Conservation (phyloP, 2,329 filamentous ascomycete species). For the Coniochaeta ligniaria region DNA sequence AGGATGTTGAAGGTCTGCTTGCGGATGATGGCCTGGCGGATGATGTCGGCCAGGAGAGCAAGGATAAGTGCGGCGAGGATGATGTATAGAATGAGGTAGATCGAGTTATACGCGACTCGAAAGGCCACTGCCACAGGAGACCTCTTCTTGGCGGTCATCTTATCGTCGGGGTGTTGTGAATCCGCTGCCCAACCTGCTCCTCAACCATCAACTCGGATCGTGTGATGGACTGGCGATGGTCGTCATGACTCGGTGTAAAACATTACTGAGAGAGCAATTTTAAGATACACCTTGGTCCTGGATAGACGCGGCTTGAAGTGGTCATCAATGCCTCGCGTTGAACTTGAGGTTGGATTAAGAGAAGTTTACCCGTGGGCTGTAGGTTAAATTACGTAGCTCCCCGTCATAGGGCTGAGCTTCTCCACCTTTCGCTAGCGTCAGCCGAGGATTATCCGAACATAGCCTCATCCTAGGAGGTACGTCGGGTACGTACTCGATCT, state of each 20-base stretch:
- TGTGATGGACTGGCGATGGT: background rate
- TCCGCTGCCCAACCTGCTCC: background rate
- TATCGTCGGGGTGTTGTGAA: slow-evolving; percentile 1
- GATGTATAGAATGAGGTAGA: slow-evolving; percentile 71
- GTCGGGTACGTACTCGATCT: too few species aligned
- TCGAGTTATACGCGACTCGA: slow-evolving; percentile 71
- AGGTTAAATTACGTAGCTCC: background rate
- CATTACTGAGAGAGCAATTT: too few species aligned
- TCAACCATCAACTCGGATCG: background rate
- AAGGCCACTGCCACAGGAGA: slow-evolving; percentile 50
- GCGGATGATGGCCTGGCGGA: slow-evolving; percentile 66
- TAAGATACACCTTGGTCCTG: background rate
- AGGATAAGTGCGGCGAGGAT: slow-evolving; percentile 67
- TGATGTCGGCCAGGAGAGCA: slow-evolving; percentile 72
- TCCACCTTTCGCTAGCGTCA: background rate
- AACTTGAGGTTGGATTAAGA: background rate
- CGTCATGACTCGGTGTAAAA: background rate
- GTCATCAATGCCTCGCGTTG: background rate
- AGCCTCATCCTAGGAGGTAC: background rate
- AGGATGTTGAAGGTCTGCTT: slow-evolving; percentile 72
- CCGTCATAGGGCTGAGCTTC: background rate
- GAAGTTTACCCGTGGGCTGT: background rate
- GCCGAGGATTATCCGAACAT: background rate
- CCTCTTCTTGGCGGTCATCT: slow-evolving; percentile 22
- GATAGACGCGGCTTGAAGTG: background rate